Conservation (phyloP, 2,329 filamentous ascomycete genomes). For the Madurella mycetomatis region DNA sequence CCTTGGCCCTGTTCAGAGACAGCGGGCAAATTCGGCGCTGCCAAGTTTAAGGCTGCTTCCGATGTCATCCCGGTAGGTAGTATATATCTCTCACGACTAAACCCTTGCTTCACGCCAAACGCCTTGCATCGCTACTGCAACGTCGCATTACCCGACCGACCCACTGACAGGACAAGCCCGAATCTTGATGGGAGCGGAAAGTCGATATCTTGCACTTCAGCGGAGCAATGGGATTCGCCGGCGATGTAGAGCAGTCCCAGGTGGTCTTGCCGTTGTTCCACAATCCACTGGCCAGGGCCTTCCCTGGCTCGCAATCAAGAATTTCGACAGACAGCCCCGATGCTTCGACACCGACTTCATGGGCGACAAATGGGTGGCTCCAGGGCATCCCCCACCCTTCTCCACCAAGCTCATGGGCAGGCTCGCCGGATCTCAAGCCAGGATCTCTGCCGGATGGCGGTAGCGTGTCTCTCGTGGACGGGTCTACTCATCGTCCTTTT, state of each 20-base stretch:
- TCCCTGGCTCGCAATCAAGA: constrained; percentile 22
- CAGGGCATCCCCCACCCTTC: no score
- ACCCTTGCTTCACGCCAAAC: not conserved
- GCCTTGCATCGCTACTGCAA: constrained; percentile 1
- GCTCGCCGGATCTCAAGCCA: constrained; percentile 25
- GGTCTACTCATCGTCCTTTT: not conserved
- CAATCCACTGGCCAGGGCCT: no score
- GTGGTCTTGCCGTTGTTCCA: no score
- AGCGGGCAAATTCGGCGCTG: no score
- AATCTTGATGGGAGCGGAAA: no score
- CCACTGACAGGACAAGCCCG: not conserved
- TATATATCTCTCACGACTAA: constrained; percentile 17
- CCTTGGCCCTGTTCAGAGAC: no score
- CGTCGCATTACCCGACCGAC: not conserved
- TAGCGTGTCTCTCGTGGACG: constrained; percentile 6
- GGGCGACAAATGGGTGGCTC: constrained; percentile 8
- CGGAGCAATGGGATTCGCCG: no score
- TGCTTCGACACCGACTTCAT: constrained; percentile 6
- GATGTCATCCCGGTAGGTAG: not conserved
- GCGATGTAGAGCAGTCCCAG: no score
- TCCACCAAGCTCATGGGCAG: no score
- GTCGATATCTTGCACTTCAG: no score
- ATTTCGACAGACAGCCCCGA: constrained; percentile 18
- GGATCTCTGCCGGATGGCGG: constrained; percentile 7
- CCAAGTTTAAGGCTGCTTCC: not conserved